Conservation (phyloP, 306 rosid genomes). For the Castanea crenata region DNA sequence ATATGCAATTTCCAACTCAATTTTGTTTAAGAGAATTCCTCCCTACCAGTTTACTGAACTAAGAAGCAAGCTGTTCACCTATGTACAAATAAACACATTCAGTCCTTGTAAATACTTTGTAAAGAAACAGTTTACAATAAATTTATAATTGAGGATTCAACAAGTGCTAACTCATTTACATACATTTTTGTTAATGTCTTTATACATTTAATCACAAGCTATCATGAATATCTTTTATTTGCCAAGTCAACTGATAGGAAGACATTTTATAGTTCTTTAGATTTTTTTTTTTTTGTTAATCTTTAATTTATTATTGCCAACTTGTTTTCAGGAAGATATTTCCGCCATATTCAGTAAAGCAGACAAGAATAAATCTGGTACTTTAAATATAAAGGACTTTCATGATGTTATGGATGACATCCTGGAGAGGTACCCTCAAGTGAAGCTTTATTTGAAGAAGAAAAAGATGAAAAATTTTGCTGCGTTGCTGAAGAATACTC, state of each 20-base stretch:
- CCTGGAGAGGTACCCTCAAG: constrained; percentile 92
- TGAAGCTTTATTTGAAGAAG: constrained; percentile 71
- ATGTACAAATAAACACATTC: no score
- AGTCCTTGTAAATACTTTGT: no score
- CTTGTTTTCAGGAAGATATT: constrained; percentile 69
- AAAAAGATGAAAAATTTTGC: constrained; percentile 61
- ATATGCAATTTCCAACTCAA: no score
- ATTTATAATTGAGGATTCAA: no score
- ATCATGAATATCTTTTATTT: neutral
- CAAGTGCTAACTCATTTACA: no score
- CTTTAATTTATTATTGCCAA: neutral
- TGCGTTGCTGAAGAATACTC: constrained; percentile 66
- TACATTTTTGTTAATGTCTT: no score
- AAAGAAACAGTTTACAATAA: no score
- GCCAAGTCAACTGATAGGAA: no score
- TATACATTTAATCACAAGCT: no score
- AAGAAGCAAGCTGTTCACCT: no score
- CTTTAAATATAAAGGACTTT: constrained; percentile 62
- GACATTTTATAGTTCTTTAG: neutral
- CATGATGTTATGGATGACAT: constrained; percentile 73
- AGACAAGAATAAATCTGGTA: constrained; percentile 80
- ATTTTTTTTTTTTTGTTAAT: neutral
- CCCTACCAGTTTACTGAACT: no score
- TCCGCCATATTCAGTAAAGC: constrained; percentile 74
- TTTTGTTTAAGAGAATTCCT: no score